A percentile compares a stretch with the other conserved stretches of the same genome.
Evolutionary conservation across 2,329 filamentous ascomycete species (phyloP).

Genomic region (Atkinsonella texensis): DNA sequence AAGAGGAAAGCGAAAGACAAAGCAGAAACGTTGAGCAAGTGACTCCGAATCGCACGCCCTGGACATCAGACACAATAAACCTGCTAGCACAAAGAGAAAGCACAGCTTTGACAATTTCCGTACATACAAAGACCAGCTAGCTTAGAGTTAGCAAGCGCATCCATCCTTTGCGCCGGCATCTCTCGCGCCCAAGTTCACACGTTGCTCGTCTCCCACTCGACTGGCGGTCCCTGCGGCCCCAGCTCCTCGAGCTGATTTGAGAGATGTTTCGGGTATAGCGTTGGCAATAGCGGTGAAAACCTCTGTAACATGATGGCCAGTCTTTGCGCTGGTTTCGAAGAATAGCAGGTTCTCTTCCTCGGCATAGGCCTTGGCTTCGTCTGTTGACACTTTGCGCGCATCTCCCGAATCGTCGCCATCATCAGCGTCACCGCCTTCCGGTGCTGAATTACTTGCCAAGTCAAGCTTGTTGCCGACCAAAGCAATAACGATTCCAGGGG

Average conservation of each 20-base stretch:
- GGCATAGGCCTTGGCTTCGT: conserved; percentile 84
- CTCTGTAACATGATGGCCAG: conserved; percentile 83
- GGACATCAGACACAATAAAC: conserved; percentile 9
- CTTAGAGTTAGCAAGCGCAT: conserved; percentile 63
- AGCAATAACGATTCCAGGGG: conserved; percentile 91
- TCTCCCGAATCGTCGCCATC: conserved; percentile 55
- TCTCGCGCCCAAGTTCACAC: conserved; percentile 70
- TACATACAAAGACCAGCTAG: conserved; percentile 1
- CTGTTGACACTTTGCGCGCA: conserved; percentile 78
- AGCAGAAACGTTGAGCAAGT: not conserved
- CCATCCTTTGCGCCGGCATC: conserved; percentile 75
- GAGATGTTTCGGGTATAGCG: conserved; percentile 89
- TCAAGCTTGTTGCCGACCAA: conserved; percentile 96
- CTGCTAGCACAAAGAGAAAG: conserved; percentile 6
- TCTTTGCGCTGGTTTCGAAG: conserved; percentile 98
- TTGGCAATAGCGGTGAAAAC: conserved; percentile 98
- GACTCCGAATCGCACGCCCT: conserved; percentile 11
- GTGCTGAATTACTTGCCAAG: conserved; percentile 52
- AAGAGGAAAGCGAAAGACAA: conserved; percentile 2
- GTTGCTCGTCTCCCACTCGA: conserved; percentile 52
- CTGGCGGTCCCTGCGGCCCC: conserved; percentile 50
- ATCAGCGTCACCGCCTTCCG: conserved; percentile 37
- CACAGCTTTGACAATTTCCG: not conserved
- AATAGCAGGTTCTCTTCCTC: conserved; percentile 91
- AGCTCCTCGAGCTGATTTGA: conserved; percentile 76